Evolutionary conservation across 495 filamentous ascomycete genomes (phyloP).

Genomic region (Paragyromitra xinjiangensis): DNA sequence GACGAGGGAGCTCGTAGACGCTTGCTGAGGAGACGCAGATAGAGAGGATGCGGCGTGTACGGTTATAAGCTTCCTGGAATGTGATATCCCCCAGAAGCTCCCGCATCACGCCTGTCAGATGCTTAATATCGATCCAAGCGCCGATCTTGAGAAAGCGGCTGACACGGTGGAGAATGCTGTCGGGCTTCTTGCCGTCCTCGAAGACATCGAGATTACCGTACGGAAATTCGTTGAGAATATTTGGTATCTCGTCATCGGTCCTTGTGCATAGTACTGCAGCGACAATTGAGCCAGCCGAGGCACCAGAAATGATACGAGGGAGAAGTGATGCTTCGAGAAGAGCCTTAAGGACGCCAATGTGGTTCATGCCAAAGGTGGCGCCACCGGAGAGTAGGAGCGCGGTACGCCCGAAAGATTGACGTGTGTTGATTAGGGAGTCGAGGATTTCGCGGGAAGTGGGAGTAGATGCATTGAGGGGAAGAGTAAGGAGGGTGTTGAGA

Average conservation of each 20-base stretch:
- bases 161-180: slow-evolving; percentile 73
- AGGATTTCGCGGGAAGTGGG: slow-evolving; percentile 68
- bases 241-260: slow-evolving; percentile 84
- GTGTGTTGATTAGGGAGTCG: slow-evolving; percentile 76
- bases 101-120: slow-evolving; percentile 82
- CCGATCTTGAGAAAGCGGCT: slow-evolving; percentile 81
- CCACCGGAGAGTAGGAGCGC: slow-evolving; percentile 88
- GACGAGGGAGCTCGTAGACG: slow-evolving; percentile 82
- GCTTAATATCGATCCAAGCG: slow-evolving; percentile 80
- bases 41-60: slow-evolving; percentile 87
- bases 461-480: slow-evolving; percentile 64
- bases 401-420: slow-evolving; percentile 88
- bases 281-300: slow-evolving; percentile 94
- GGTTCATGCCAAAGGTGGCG: slow-evolving; percentile 94
- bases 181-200: slow-evolving; percentile 70
- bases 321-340: slow-evolving; percentile 78
- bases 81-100: slow-evolving; percentile 84
- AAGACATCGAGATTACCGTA: slow-evolving; percentile 88
- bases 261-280: slow-evolving; percentile 84
- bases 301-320: slow-evolving; percentile 90
- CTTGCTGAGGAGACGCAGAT: slow-evolving; percentile 87
- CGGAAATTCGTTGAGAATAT: slow-evolving; percentile 74
- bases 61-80: slow-evolving; percentile 94
- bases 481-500: slow-evolving; percentile 66
- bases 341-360: slow-evolving; percentile 91